Evolutionary conservation across 768 basidiomycete species (phyloP).

Genomic region (Tulasnella sp.): DNA sequence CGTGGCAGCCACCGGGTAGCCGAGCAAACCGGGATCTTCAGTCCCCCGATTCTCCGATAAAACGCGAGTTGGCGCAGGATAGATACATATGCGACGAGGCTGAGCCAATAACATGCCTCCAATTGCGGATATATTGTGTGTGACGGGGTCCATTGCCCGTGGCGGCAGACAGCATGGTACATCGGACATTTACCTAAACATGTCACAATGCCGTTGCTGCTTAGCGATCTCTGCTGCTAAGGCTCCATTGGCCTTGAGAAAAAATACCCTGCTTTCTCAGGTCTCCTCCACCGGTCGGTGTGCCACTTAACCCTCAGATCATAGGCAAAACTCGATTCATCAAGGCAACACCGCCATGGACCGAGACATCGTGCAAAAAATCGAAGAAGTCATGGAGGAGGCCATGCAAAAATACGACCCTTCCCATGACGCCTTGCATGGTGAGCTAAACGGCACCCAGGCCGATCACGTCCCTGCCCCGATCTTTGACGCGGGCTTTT

Average conservation of each 20-base stretch:
- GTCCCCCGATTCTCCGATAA: neutral
- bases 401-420: slow-evolving; percentile 76
- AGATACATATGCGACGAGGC: neutral
- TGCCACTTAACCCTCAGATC: neutral
- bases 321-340: neutral
- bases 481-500: neutral
- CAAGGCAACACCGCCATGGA: slow-evolving; percentile 38
- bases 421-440: slow-evolving; percentile 76
- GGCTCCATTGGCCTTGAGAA: neutral
- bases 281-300: neutral
- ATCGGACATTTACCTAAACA: neutral
- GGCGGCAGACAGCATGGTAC: neutral
- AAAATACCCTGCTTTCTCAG: neutral
- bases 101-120: neutral
- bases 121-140: neutral
- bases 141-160: neutral
- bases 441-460: slow-evolving; percentile 42
- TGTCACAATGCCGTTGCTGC: neutral
- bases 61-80: neutral
- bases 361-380: slow-evolving; percentile 38
- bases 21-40: neutral
- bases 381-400: slow-evolving; percentile 65
- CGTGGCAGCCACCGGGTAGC: neutral
- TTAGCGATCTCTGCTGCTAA: neutral
- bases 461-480: too few relatives aligned